Conservation (phyloP, 257 asterid species). For the Primulina huaijiensis region DNA sequence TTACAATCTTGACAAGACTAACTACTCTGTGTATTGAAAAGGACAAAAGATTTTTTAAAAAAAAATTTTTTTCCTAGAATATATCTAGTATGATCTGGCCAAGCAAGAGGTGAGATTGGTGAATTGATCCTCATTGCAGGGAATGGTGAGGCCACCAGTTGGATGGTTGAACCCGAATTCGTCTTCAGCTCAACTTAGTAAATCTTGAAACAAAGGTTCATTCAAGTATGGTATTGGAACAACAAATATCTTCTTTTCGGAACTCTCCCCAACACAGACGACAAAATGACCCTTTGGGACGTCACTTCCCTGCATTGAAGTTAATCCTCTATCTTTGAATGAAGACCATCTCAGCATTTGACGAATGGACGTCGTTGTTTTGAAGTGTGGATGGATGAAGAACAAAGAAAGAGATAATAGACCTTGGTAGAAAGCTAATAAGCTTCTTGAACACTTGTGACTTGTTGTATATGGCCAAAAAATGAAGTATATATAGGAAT, state of each 20-base stretch:
- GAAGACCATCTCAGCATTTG: background rate
- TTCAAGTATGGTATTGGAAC: background rate
- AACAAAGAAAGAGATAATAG: background rate
- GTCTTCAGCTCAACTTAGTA: background rate
- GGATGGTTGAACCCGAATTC: background rate
- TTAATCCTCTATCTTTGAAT: background rate
- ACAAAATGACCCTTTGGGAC: background rate
- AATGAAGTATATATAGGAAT: background rate
- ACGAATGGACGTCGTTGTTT: background rate
- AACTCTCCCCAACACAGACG: background rate
- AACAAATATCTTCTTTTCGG: background rate
- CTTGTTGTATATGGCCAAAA: background rate
- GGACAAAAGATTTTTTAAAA: no score
- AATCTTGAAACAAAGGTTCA: background rate
- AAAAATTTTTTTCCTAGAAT: no score
- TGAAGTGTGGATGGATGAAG: background rate
- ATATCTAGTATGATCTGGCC: background rate
- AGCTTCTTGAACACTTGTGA: background rate
- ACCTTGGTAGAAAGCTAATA: no score
- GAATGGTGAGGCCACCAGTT: background rate
- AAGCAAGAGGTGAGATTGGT: background rate
- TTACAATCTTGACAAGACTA: background rate
- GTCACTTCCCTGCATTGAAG: background rate
- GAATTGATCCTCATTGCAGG: background rate
- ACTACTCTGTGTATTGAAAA: background rate